These are phyloP conservation scores for Pyrenophora graminea DNA, from an alignment of 2,329 filamentous ascomycete genomes.

Conservation along the genomic window DNA sequence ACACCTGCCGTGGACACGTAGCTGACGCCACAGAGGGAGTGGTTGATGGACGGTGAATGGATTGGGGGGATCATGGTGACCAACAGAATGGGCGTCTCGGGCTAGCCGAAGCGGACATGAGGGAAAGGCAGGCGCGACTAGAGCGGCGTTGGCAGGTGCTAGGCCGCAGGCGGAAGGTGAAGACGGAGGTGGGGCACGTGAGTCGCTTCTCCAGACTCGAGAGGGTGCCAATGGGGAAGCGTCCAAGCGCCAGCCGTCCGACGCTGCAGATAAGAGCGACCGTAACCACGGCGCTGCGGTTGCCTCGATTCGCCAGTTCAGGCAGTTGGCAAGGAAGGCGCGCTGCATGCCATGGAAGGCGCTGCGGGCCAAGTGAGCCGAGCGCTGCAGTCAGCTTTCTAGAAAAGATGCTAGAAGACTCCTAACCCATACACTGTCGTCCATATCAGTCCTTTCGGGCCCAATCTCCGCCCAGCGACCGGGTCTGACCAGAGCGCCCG, in stretches of 20 bases:
- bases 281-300: neutral
- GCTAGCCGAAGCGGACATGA: conserved; percentile 16
- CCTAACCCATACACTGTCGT: neutral
- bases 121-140: neutral
- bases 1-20: conserved; percentile 11
- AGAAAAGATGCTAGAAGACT: conserved; percentile 28
- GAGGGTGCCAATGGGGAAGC: too few relatives aligned
- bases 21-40: conserved; percentile 19
- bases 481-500: conserved; percentile 8
- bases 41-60: neutral
- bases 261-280: conserved; percentile 18
- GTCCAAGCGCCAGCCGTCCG: too few relatives aligned
- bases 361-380: conserved; percentile 17
- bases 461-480: conserved; percentile 23
- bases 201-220: conserved; percentile 20
- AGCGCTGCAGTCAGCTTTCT: conserved; percentile 17
- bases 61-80: conserved; percentile 3
- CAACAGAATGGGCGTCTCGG: conserved; percentile 14
- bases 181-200: conserved; percentile 21
- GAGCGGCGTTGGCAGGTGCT: neutral
- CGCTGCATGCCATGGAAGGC: conserved; percentile 17
- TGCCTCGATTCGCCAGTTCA: conserved; percentile 16
- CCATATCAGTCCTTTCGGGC: conserved; percentile 25
- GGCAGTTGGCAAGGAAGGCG: conserved; percentile 31
- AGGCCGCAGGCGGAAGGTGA: conserved; percentile 20